Base-by-base conservation (phyloP, 2,329 filamentous ascomycete species). In the Scedosporium dehoogii region DNA sequence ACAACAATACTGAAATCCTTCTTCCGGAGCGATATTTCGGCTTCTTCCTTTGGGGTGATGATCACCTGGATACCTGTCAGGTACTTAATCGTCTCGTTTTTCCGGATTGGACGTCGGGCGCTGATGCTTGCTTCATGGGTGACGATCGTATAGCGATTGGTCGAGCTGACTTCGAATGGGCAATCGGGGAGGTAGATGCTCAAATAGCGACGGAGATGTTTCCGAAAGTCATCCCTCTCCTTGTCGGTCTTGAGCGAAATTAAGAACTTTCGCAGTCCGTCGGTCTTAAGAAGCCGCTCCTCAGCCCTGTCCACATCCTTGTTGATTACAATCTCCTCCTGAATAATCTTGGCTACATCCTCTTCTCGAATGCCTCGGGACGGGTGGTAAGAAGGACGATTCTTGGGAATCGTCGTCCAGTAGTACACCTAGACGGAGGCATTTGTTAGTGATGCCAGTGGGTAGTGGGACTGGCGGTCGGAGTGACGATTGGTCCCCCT, bases 1-100 rank as follows among this genome's bases (percentile, higher is more conserved):
- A 97, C 90, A 38, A 99, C 92, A 66, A 99, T 92, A 73, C 92
- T 97, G 73, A 99, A 99, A 72, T 99, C 94, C 70, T 93, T 92
- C 71, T 94, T 89, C 64, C 86, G 88, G 66, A 87, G 75, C 27
- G 91, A 89, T 63, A 97, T 83, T 63, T 90, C 86, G 65, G 86
- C 83, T 72, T 97, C 94, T 73, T 99, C 93, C 72, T 96, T 90
- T 38, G 90, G 87, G 0, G 92, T 96, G 77, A 99, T 94, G 46
- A 89, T 84, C 25, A 99, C 93, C 70, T 97, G 90, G 12, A 96
- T 94, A 1, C 94, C 94, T 6, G 86, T 88, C 6, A 99, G 81
- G 71, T 96, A 96, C 74, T 92, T 96, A 76, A 99, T 87, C 46
- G 88, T 85, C 71, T 97, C 90, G 65, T 92, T 91, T 67, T 86